A percentile compares a stretch with the other conserved stretches of the same genome.
Evolutionary conservation across 371 early-diverging fungal genomes (phyloP).

Genomic region (Zychaea mexicana): DNA sequence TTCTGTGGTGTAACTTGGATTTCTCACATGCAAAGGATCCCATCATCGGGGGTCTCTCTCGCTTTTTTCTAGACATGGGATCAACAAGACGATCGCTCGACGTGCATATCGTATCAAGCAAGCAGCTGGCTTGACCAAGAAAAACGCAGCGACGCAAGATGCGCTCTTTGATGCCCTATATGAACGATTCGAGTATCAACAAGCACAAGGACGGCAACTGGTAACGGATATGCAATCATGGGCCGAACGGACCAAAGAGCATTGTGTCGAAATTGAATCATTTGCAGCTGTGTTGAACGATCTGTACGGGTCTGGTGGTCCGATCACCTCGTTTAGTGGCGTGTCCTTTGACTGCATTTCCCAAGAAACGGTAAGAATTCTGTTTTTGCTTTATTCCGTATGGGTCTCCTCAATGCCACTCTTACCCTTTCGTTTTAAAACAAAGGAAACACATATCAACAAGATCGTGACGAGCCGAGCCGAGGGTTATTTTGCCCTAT

Average conservation of each 20-base stretch:
- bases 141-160: constrained; percentile 34
- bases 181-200: constrained; percentile 54
- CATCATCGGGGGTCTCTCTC: no score
- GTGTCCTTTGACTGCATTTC: constrained; percentile 9
- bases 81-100: constrained; percentile 69
- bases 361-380: constrained; percentile 16
- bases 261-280: constrained; percentile 48
- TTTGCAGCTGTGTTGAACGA: constrained; percentile 53
- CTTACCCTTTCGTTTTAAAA: no score
- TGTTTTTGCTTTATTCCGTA: not conserved
- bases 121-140: constrained; percentile 9
- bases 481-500: constrained; percentile 47
- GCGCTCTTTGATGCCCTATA: constrained; percentile 53
- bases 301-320: constrained; percentile 39
- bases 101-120: constrained; percentile 66
- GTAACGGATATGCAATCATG: constrained; percentile 38
- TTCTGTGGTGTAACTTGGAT: not conserved
- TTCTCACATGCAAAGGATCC: not conserved
- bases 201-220: constrained; percentile 36
- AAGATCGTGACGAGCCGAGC: constrained; percentile 32
- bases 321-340: constrained; percentile 8
- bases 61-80: constrained; percentile 52
- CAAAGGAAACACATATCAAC: constrained; percentile 6
- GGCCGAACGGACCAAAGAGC: constrained; percentile 44
- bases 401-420: no score